These are phyloP conservation scores for Pisolithus sp. DNA, from an alignment of 768 basidiomycete species.

Conservation along the genomic window DNA sequence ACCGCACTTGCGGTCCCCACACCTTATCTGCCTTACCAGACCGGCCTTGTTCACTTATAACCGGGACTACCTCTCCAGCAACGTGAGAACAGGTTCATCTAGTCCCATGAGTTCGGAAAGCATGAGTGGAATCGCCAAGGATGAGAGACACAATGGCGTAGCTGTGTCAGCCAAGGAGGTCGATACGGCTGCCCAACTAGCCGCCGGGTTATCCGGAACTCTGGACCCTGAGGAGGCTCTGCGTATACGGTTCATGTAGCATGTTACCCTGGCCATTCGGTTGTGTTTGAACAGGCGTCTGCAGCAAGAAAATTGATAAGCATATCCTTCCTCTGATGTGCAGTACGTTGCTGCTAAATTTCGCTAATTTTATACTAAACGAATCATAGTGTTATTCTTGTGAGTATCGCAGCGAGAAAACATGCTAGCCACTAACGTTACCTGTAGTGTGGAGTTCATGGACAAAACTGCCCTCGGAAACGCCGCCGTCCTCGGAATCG, in stretches of 20 bases:
- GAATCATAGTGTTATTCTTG: constrained; percentile 46
- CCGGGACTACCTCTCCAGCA: background rate
- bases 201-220: constrained; percentile 35
- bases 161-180: constrained; percentile 42
- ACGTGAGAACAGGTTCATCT: background rate
- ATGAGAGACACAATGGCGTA: constrained; percentile 31
- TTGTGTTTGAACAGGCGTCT: background rate
- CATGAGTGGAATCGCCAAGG: background rate
- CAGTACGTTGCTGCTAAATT: constrained; percentile 37
- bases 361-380: background rate
- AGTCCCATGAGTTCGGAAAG: constrained; percentile 5
- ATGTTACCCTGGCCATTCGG: background rate
- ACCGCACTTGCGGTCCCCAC: too few relatives aligned
- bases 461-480: constrained; percentile 68
- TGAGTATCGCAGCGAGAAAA: constrained; percentile 17
- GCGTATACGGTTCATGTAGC: constrained; percentile 40
- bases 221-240: constrained; percentile 48
- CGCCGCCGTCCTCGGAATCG: constrained; percentile 64
- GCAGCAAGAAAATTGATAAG: constrained; percentile 59
- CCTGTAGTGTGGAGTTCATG: constrained; percentile 68
- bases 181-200: constrained; percentile 58
- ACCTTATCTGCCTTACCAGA: background rate
- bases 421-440: background rate
- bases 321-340: constrained; percentile 70
- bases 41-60: background rate